Conservation (phyloP, 495 filamentous ascomycete genomes). For the Hamigera avellanea region DNA sequence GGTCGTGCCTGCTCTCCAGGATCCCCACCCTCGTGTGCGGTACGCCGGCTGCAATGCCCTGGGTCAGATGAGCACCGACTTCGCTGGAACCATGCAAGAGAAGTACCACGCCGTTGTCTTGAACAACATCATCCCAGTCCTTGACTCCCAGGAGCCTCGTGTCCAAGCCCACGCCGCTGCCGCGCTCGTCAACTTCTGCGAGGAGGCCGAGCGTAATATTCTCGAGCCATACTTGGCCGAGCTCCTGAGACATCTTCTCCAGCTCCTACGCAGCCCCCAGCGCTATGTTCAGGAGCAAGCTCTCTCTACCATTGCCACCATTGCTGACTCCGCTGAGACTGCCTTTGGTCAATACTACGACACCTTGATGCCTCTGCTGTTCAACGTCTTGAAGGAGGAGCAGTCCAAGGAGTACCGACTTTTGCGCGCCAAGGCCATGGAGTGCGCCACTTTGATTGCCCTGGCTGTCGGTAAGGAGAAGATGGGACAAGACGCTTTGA, state of each 20-base stretch:
- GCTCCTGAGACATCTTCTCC: slow-evolving; percentile 68
- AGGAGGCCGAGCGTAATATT: slow-evolving; percentile 88
- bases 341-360: slow-evolving; percentile 96
- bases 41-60: slow-evolving; percentile 99
- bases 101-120: slow-evolving; percentile 82
- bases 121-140: slow-evolving; percentile 82
- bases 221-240: slow-evolving; percentile 91
- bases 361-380: slow-evolving; percentile 86
- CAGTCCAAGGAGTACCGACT: slow-evolving; percentile 86
- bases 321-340: slow-evolving; percentile 92
- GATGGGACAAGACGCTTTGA: slow-evolving; percentile 77
- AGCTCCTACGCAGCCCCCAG: slow-evolving; percentile 77
- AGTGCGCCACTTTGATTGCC: slow-evolving; percentile 95
- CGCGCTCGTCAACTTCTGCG: slow-evolving; percentile 97
- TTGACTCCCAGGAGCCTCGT: slow-evolving; percentile 79
- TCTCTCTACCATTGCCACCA: slow-evolving; percentile 94
- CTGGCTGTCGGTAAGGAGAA: slow-evolving; percentile 89
- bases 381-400: slow-evolving; percentile 77
- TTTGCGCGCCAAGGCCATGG: slow-evolving; percentile 96
- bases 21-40: slow-evolving; percentile 85
- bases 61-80: slow-evolving; percentile 99
- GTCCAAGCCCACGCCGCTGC: slow-evolving; percentile 97
- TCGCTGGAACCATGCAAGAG: slow-evolving; percentile 96
- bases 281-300: slow-evolving; percentile 98
- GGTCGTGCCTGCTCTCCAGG: slow-evolving; percentile 84